Evolutionary conservation across 2,329 filamentous ascomycete species (phyloP).

Genomic region (Neodidymelliopsis sp.): DNA sequence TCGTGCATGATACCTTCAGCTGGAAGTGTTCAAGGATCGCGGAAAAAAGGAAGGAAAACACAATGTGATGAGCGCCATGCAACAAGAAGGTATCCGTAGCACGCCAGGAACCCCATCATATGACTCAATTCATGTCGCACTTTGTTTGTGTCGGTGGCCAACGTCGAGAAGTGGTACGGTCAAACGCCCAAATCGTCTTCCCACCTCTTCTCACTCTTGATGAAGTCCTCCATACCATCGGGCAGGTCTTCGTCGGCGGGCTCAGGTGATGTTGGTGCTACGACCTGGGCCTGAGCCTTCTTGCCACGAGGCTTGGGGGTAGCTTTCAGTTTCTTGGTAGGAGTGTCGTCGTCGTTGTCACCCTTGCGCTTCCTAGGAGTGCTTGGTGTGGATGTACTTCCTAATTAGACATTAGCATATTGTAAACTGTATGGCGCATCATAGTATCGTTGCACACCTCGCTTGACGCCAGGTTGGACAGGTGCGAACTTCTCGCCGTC

Average conservation of each 20-base stretch:
- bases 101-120: too few species aligned
- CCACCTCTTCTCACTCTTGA: constrained; percentile 12
- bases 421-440: background rate
- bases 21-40: too few species aligned
- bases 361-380: constrained; percentile 33
- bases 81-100: too few species aligned
- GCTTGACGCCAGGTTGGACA: constrained; percentile 31
- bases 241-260: constrained; percentile 12
- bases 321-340: constrained; percentile 30
- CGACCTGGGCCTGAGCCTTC: constrained; percentile 14
- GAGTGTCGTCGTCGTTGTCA: constrained; percentile 16
- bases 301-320: constrained; percentile 24
- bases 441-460: constrained; percentile 19
- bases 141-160: background rate
- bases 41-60: too few species aligned
- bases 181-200: constrained; percentile 2
- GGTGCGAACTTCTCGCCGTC: constrained; percentile 33
- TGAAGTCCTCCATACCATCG: constrained; percentile 21
- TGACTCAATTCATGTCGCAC: too few species aligned
- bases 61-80: too few species aligned
- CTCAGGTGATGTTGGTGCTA: background rate
- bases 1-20: too few species aligned
- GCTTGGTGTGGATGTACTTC: constrained; percentile 13
- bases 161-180: background rate
- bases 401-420: constrained; percentile 14